Percentiles rank a stretch among this genome's conserved stretches.
phyloP scores from a whole-genome alignment of 2,329 filamentous ascomycete species.

The Stagonosporopsis vannaccii region DNA sequence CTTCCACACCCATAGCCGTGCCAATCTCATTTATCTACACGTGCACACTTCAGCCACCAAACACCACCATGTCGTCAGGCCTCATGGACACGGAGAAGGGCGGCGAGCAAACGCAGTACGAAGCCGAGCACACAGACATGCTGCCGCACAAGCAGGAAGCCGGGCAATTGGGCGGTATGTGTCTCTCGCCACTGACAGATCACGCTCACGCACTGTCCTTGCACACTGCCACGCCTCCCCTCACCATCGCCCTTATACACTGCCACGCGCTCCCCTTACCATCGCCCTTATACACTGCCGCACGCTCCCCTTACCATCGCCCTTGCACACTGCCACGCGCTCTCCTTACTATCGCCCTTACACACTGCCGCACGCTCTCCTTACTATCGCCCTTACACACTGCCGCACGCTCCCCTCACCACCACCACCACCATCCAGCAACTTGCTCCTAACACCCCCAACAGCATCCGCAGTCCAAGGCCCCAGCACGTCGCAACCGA shows the following conservation, averaged over 20 bases:
- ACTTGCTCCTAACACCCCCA: conserved; percentile 7
- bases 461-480: conserved; percentile 20
- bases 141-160: conserved; percentile 60
- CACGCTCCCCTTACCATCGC: background rate
- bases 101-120: conserved; percentile 69
- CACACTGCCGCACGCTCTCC: background rate
- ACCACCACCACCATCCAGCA: too few species aligned
- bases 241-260: background rate
- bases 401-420: background rate
- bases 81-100: conserved; percentile 67
- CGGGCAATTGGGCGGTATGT: conserved; percentile 64
- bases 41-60: background rate
- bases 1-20: too few species aligned
- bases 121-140: conserved; percentile 61
- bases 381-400: background rate
- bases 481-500: conserved; percentile 23
- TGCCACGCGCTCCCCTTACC: background rate
- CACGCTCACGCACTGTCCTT: background rate
- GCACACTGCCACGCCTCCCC: background rate
- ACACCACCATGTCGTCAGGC: conserved; percentile 56
- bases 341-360: too few species aligned
- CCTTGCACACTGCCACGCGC: background rate
- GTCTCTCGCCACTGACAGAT: background rate
- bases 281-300: too few species aligned
- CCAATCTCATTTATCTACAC: too few species aligned